phyloP scores from a whole-genome alignment of 225 moss, liverwort and hornwort genomes.

The Straminergon stramineum region DNA sequence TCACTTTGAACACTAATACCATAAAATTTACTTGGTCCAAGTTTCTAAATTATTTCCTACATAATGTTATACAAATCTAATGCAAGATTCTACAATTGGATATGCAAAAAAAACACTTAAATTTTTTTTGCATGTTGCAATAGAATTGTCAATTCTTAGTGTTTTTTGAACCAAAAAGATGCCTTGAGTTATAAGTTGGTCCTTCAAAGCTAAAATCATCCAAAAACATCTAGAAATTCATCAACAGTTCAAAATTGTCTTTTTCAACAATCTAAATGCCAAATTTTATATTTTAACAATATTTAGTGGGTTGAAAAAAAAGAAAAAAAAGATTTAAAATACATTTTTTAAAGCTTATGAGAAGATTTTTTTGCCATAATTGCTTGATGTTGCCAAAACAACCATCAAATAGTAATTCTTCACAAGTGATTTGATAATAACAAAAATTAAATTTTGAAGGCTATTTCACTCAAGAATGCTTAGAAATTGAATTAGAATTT shows the following conservation, averaged over 20 bases:
- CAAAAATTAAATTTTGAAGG: background rate
- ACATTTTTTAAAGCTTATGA: background rate
- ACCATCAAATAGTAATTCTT: background rate
- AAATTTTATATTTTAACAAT: background rate
- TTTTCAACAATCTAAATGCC: background rate
- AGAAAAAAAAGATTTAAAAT: accelerated
- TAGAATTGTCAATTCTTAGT: background rate
- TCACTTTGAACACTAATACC: background rate
- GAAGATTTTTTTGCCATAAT: background rate
- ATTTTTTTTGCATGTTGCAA: background rate
- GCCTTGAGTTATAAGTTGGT: too few species aligned
- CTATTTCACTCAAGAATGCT: background rate
- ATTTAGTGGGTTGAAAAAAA: background rate
- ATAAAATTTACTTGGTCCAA: background rate
- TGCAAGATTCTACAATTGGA: accelerated
- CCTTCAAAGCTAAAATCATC: accelerated
- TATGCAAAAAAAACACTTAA: background rate
- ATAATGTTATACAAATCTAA: background rate
- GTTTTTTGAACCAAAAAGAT: background rate
- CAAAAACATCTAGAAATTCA: background rate
- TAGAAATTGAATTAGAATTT: background rate
- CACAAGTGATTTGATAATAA: background rate
- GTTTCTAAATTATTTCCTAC: background rate
- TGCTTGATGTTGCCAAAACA: background rate
- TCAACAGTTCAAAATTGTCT: background rate